Evolutionary conservation across 1,284 basidiomycete genomes (phyloP).

Genomic region (Naganishia sp.): DNA sequence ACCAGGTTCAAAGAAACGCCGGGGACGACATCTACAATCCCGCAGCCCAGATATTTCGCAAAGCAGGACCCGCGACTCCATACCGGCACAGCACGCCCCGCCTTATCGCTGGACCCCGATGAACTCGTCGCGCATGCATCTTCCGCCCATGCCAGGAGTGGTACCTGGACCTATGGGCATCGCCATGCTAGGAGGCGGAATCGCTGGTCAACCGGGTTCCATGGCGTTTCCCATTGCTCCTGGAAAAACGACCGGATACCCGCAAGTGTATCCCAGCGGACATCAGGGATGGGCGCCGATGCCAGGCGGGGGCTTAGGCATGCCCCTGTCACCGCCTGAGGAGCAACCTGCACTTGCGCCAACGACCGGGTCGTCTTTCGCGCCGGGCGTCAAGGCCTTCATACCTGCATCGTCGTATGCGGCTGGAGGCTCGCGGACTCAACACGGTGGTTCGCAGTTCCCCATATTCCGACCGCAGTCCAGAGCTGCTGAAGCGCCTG

Average conservation of each 20-base stretch:
- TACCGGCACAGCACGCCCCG: neutral
- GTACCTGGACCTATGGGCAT: conserved; percentile 1
- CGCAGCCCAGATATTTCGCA: conserved; percentile 13
- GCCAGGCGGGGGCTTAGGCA: neutral
- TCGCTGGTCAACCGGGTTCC: conserved; percentile 30
- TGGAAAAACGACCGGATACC: neutral
- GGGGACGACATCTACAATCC: conserved; percentile 24
- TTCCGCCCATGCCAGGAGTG: neutral
- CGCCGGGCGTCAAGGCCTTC: too few species aligned
- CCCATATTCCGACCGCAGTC: too few species aligned
- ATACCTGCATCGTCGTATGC: too few species aligned
- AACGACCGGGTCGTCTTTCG: too few species aligned
- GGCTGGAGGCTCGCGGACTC: too few species aligned
- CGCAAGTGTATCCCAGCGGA: neutral
- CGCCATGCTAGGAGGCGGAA: conserved; percentile 24
- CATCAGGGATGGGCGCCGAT: conserved; percentile 1
- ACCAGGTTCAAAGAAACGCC: conserved; percentile 16
- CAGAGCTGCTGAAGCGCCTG: too few species aligned
- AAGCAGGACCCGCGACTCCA: neutral
- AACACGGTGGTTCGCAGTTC: too few species aligned
- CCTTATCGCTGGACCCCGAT: conserved; percentile 13
- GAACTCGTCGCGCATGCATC: conserved; percentile 18
- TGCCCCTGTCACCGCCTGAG: neutral
- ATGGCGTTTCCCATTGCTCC: conserved; percentile 1
- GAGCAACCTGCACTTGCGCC: too few species aligned